These are phyloP conservation scores for Eucalyptus regnans DNA, from an alignment of 345 rosid genomes.

Conservation along the genomic window DNA sequence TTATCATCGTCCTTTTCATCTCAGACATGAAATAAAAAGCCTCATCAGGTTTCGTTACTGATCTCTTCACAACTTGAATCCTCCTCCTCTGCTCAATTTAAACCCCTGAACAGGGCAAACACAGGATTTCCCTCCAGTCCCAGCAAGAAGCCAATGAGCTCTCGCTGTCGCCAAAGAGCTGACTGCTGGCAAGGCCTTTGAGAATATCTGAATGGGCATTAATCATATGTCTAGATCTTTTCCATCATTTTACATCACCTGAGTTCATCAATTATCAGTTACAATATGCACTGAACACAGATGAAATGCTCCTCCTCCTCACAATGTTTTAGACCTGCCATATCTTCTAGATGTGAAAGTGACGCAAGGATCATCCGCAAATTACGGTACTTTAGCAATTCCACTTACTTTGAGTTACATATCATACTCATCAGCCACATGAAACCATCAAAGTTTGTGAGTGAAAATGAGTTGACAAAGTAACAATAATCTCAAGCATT, in stretches of 20 bases:
- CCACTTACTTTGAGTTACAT: background rate
- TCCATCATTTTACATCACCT: background rate
- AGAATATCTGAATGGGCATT: background rate
- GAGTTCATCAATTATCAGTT: background rate
- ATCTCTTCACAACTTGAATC: background rate
- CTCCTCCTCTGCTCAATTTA: background rate
- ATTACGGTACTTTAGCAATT: background rate
- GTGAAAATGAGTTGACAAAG: background rate
- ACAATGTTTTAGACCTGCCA: background rate
- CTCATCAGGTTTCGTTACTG: background rate
- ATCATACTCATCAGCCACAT: background rate
- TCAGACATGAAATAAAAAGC: background rate
- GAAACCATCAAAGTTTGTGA: background rate
- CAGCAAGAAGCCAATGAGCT: background rate
- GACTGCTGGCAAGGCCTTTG: background rate
- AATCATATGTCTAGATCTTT: background rate
- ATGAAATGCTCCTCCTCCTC: background rate
- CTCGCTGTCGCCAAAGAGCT: background rate
- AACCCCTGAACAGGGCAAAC: background rate
- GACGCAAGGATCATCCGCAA: background rate
- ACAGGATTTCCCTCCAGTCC: background rate
- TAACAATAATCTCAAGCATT: constrained; percentile 26
- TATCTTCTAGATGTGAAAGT: background rate
- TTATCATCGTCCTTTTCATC: background rate
- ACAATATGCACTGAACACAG: background rate